Base-by-base conservation (phyloP, 73 alveolate genomes). In the Urostyla sp. region DNA sequence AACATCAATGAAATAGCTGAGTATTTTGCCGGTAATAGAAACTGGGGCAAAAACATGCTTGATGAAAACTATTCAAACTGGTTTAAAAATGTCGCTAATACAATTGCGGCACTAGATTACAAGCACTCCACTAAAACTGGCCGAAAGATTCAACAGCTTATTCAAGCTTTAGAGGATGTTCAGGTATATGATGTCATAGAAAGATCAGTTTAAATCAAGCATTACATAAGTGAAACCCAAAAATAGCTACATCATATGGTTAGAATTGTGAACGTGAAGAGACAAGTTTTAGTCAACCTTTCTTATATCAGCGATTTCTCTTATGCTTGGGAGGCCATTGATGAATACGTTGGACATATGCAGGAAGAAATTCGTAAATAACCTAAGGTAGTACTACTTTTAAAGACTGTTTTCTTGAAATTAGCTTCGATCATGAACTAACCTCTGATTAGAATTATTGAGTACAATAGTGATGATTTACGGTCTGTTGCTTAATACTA, bases 81-180 rank as follows among this genome's bases (percentile, higher is more conserved):
- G 97, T 96, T 96, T 67, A 95, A 83, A 53, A 97, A 94, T 53
- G 89, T 91, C 55, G 89, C 90, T 15, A 85, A 73, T 49, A 90
- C 74, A 78, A 93, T 96, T 24, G 90, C 90, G 61, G 73, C 86
- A 13, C 77, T 94, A 67, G 90, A 86, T 63, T 85, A 91, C 54
- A 89, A 89, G 73, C 93, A 96, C 77, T 90, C 96, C 45, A 96
- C 96, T 38, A 90, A 91, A 51, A 94, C 98, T 26, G 99, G 99
- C 49, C 75, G 96, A 72, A 94, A 90, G 67, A 96, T 96, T 32
- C 90, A 95, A 60, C 75, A 91, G 44, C 85, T 96, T 28, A 94
- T 91, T 43, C 90, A 96, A 48, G 98, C 98, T 11, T 84, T 96
- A 27, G 96, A 94, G 58, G 97, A 90, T 67, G 92, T 96, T 2